Conservation (phyloP, 2,329 filamentous ascomycete genomes). For the Fusarium kyushuense region DNA sequence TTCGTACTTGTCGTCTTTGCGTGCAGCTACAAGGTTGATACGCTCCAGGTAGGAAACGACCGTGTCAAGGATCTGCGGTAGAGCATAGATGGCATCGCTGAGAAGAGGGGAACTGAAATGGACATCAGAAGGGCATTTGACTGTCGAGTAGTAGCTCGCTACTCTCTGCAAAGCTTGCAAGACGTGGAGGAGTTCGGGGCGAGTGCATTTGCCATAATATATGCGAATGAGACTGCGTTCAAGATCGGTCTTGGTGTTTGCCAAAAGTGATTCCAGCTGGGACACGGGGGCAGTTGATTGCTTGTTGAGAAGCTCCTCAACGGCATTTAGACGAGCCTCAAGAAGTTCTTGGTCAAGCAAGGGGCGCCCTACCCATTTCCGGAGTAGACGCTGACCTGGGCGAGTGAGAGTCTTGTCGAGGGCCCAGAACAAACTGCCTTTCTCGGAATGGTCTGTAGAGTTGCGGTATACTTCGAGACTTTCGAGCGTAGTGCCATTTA, state of each 20-base stretch:
- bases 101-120: constrained; percentile 80
- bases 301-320: constrained; percentile 84
- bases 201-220: constrained; percentile 95
- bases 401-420: constrained; percentile 91
- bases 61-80: constrained; percentile 81
- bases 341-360: constrained; percentile 80
- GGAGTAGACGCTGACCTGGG: constrained; percentile 86
- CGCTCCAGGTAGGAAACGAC: constrained; percentile 82
- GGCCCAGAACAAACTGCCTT: constrained; percentile 94
- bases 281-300: constrained; percentile 76
- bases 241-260: constrained; percentile 80
- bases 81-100: constrained; percentile 75
- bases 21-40: constrained; percentile 87
- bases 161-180: constrained; percentile 89
- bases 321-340: constrained; percentile 83
- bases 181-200: constrained; percentile 86
- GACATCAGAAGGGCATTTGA: constrained; percentile 73
- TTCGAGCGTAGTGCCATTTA: constrained; percentile 94
- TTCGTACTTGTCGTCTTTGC: constrained; percentile 88
- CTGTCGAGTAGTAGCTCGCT: constrained; percentile 77
- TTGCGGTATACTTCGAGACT: constrained; percentile 97
- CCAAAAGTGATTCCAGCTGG: constrained; percentile 77
- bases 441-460: constrained; percentile 84
- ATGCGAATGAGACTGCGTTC: constrained; percentile 95
- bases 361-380: constrained; percentile 95